Base-by-base conservation (phyloP, 305 asterid genomes). In the Fraxinus sp. region DNA sequence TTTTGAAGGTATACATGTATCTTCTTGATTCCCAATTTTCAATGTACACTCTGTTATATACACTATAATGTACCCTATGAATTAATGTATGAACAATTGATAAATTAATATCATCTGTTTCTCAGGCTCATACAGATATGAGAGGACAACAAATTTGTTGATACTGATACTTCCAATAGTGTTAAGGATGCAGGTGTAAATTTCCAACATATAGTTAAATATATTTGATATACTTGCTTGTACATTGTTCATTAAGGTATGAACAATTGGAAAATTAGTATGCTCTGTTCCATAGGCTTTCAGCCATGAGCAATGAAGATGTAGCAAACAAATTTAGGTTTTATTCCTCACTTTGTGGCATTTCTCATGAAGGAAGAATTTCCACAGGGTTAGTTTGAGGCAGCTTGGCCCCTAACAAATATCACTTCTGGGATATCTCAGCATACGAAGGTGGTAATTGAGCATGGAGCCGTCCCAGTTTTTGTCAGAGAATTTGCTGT, bases 401-500 rank as follows among this genome's bases (percentile, higher is more conserved):
- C 96, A 52, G 97, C 97, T 76, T 91, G 98, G 98, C 97, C 97
- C 24, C 93, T 93, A 83, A 93, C 97, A 4, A 95, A 92, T 87
- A 92, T 95, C 84, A 97, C 98, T 78, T 95, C 97, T 28, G 97
- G 97, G 72, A 95, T 97, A 77, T 95, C 98, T 77, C 96, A 95
- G 72, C 95, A 95, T 90, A 90, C 97, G 4, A 91, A 88, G 89
- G 95, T 95, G 79, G 97, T 95, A 32, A 91, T 95, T 82, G 96
- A 93, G 84, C 92, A 92, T 81, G 97, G 97, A 43, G 97, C 97
- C 72, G 92, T 93, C 66, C 97, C 98, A 26, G 84, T 90, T 68
- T 95, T 95, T 90, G 98, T 95, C 72, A 89, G 97, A 26, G 98
- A 95, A 83, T 98, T 46, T 46, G 18, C 57, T 46, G 57, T 41